A percentile compares a stretch with the other conserved stretches of the same genome.
These are phyloP conservation scores for Cetradonia linearis DNA, from an alignment of 495 filamentous ascomycete genomes.

Conservation along the genomic window DNA sequence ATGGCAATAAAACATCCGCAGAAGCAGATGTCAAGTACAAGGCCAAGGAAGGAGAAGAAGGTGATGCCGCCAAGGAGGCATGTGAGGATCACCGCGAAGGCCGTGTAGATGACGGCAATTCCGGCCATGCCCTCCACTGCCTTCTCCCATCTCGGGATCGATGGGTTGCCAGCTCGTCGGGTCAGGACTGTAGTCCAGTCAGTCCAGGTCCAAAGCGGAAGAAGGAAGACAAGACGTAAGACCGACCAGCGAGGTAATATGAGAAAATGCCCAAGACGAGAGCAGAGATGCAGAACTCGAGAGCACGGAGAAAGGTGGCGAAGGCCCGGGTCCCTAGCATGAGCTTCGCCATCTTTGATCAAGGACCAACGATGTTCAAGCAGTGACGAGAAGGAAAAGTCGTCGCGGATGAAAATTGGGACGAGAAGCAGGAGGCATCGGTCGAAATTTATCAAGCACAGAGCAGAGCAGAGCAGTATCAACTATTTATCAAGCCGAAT, in stretches of 20 bases:
- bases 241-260: conserved; percentile 50
- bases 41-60: conserved; percentile 67
- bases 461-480: background rate
- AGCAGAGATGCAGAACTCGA: conserved; percentile 62
- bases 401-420: background rate
- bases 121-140: conserved; percentile 79
- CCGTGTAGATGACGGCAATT: conserved; percentile 57
- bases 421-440: background rate
- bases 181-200: conserved; percentile 40
- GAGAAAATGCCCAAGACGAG: conserved; percentile 74
- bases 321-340: conserved; percentile 52
- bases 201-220: conserved; percentile 8
- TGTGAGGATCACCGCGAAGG: conserved; percentile 59
- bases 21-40: conserved; percentile 68
- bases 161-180: conserved; percentile 39
- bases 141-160: conserved; percentile 52
- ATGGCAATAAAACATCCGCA: conserved; percentile 77
- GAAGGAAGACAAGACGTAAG: conserved; percentile 32
- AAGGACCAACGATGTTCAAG: background rate
- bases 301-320: conserved; percentile 51
- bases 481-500: background rate
- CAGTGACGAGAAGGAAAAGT: background rate
- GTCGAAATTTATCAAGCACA: background rate
- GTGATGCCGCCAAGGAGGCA: conserved; percentile 70
- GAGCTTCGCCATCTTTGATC: conserved; percentile 34